These are phyloP conservation scores for Deuterostichococcus epilithicus DNA, from an alignment of 139 green algal genomes.

Conservation along the genomic window DNA sequence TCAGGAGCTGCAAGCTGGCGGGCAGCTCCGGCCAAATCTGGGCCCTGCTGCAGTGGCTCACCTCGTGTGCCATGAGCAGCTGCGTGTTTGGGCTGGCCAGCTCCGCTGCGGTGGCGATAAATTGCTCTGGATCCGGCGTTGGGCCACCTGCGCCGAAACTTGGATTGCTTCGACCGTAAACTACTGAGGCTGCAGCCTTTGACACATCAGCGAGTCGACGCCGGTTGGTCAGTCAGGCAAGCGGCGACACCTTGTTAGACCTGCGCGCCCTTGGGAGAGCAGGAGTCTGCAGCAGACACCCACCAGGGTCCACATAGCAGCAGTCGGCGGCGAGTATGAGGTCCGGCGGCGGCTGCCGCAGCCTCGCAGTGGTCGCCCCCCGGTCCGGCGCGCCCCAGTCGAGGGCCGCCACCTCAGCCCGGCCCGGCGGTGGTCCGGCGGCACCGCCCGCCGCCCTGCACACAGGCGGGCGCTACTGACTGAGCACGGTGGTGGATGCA, in stretches of 20 bases:
- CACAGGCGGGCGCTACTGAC: background rate
- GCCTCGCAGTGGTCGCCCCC: constrained; percentile 12
- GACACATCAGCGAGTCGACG: background rate
- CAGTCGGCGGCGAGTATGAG: constrained; percentile 35
- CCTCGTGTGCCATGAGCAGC: background rate
- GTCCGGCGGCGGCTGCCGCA: constrained; percentile 12
- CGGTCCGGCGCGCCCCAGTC: constrained; percentile 31
- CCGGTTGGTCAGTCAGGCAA: background rate
- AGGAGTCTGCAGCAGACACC: too few relatives aligned
- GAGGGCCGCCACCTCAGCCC: constrained; percentile 14
- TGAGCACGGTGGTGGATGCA: too few relatives aligned
- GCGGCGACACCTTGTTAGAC: too few relatives aligned
- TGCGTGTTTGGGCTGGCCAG: background rate
- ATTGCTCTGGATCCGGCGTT: constrained; percentile 20
- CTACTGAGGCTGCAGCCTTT: background rate
- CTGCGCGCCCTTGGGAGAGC: too few relatives aligned
- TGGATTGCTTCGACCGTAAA: constrained; percentile 7
- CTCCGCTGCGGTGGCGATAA: background rate
- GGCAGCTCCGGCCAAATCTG: too few relatives aligned
- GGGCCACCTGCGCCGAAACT: constrained; percentile 1
- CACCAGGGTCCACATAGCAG: constrained; percentile 33
- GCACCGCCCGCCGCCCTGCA: background rate
- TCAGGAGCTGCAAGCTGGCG: too few relatives aligned
- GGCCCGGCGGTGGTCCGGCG: constrained; percentile 1
- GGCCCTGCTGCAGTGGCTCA: too few relatives aligned